phyloP scores from a whole-genome alignment of 2,329 filamentous ascomycete genomes.

The Zalaria sp. region DNA sequence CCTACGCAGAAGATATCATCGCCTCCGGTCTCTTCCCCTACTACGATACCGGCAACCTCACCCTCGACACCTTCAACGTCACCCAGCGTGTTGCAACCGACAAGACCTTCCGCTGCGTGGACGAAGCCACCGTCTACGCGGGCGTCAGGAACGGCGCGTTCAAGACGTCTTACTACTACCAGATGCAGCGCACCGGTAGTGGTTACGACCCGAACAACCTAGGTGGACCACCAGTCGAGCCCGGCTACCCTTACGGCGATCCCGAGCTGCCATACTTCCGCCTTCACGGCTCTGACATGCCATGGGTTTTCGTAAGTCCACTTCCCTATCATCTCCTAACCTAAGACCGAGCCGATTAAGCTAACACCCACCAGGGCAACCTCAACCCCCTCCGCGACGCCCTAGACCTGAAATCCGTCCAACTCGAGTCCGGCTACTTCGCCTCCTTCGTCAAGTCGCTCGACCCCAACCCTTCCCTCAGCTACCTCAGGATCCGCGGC shows the following conservation, averaged over 20 bases:
- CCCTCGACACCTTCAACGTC: conserved; percentile 42
- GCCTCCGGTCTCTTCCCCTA: conserved; percentile 37
- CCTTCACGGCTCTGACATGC: conserved; percentile 41
- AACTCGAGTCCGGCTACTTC: conserved; percentile 35
- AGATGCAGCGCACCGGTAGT: conserved; percentile 43
- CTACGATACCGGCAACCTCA: conserved; percentile 33
- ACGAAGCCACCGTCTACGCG: conserved; percentile 43
- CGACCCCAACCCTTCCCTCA: conserved; percentile 35
- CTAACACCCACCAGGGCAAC: conserved; percentile 11
- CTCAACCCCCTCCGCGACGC: conserved; percentile 32
- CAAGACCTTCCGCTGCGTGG: conserved; percentile 44
- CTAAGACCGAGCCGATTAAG: background rate
- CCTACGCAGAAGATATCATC: conserved; percentile 26
- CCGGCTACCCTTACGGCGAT: conserved; percentile 29
- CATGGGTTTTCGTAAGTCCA: conserved; percentile 40
- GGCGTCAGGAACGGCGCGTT: conserved; percentile 33
- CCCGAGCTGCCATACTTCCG: conserved; percentile 39
- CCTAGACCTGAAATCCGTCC: conserved; percentile 32
- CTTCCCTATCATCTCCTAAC: background rate
- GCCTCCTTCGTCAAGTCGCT: conserved; percentile 35
- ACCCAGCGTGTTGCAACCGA: conserved; percentile 42
- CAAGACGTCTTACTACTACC: conserved; percentile 41
- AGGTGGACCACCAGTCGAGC: conserved; percentile 29
- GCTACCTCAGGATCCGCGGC: conserved; percentile 31
- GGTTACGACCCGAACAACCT: conserved; percentile 40